phyloP scores from a whole-genome alignment of 352 stramenopile species.

The Phytophthora macrochlamydospora region DNA sequence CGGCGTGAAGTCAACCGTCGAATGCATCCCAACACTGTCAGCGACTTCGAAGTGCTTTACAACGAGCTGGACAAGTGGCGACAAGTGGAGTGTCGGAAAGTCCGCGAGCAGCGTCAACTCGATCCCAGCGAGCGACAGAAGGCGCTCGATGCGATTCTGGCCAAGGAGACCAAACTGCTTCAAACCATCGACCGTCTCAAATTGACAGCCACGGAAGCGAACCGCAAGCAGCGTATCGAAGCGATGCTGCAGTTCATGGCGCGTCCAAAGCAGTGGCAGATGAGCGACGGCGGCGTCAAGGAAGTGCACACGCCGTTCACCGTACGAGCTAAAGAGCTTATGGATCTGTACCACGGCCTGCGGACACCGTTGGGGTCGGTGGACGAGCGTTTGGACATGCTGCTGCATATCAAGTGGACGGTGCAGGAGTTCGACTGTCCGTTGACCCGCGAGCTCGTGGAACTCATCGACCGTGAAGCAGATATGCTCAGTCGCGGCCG shows the following conservation, averaged over 20 bases:
- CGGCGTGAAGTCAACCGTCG: slow-evolving; percentile 82
- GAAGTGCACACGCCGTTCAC: slow-evolving; percentile 91
- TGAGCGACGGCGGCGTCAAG: slow-evolving; percentile 89
- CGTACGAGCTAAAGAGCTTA: slow-evolving; percentile 88
- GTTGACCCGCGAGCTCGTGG: slow-evolving; percentile 90
- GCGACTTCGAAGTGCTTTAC: slow-evolving; percentile 92
- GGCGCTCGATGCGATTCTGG: slow-evolving; percentile 64
- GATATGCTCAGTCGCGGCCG: slow-evolving; percentile 92
- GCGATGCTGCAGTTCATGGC: slow-evolving; percentile 91
- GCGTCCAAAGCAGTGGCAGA: slow-evolving; percentile 91
- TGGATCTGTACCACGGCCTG: slow-evolving; percentile 87
- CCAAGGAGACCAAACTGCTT: slow-evolving; percentile 85
- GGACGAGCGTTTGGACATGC: slow-evolving; percentile 89
- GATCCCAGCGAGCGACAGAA: slow-evolving; percentile 36
- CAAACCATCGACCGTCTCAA: slow-evolving; percentile 93
- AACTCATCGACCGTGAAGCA: slow-evolving; percentile 93
- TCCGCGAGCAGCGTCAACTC: slow-evolving; percentile 50
- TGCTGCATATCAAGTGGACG: slow-evolving; percentile 94
- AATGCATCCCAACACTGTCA: slow-evolving; percentile 85
- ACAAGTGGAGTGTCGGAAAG: slow-evolving; percentile 82
- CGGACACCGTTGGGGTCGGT: slow-evolving; percentile 55
- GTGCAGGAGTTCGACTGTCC: slow-evolving; percentile 92
- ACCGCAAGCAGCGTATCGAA: slow-evolving; percentile 85
- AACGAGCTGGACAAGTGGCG: slow-evolving; percentile 94
- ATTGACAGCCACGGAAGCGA: slow-evolving; percentile 73